Conservation (phyloP, 371 early-diverging fungal genomes). For the Vittaforma corneae region DNA sequence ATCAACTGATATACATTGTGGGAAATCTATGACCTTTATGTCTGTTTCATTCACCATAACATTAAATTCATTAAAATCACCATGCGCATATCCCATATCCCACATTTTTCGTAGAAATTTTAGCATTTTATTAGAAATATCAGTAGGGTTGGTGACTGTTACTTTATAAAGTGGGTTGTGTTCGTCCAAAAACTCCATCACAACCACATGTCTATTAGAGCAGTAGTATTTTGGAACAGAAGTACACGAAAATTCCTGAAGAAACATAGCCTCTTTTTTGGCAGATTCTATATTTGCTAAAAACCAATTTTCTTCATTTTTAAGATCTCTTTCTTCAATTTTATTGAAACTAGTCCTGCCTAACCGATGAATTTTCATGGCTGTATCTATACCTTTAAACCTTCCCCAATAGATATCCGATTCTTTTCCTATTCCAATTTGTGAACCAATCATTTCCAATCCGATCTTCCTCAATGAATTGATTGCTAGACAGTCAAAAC, state of each 20-base stretch:
- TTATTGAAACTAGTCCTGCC: conserved; percentile 90
- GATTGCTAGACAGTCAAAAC: conserved; percentile 93
- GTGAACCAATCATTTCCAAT: conserved; percentile 82
- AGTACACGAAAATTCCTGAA: conserved; percentile 67
- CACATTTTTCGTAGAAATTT: conserved; percentile 81
- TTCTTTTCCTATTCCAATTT: conserved; percentile 98
- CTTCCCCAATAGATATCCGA: conserved; percentile 61
- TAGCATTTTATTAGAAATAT: conserved; percentile 79
- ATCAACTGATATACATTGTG: conserved; percentile 91
- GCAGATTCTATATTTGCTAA: conserved; percentile 59
- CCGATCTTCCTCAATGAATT: conserved; percentile 75
- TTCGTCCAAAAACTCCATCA: conserved; percentile 78
- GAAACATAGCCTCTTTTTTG: conserved; percentile 43
- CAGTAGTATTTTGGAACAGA: conserved; percentile 84
- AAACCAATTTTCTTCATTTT: conserved; percentile 57
- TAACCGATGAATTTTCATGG: conserved; percentile 61
- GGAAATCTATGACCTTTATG: conserved; percentile 84
- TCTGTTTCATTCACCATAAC: conserved; percentile 73
- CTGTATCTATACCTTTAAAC: conserved; percentile 40
- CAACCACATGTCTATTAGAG: conserved; percentile 83
- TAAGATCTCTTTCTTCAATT: conserved; percentile 88
- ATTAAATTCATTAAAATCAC: conserved; percentile 99
- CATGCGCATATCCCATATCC: conserved; percentile 86
- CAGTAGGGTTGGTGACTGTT: conserved; percentile 71
- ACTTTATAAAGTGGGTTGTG: conserved; percentile 66